Evolutionary conservation across 1,139 yeast species (phyloP).

Genomic region (Lizanozyma gosingica): DNA sequence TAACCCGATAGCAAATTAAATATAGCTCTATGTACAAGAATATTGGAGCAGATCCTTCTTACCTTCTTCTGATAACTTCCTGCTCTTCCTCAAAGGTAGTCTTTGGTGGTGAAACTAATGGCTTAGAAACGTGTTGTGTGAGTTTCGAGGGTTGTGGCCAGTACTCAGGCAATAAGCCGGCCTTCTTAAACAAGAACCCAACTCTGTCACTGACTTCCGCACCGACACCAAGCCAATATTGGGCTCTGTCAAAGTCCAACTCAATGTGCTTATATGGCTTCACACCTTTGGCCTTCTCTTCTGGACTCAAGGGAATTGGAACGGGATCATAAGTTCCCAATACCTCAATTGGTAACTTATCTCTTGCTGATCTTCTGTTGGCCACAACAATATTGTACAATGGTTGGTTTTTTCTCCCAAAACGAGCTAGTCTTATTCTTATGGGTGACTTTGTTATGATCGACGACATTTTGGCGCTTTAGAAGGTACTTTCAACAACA

Average conservation of each 20-base stretch:
- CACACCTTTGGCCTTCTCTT: conserved; percentile 41
- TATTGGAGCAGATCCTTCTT: neutral
- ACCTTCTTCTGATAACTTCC: neutral
- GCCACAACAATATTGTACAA: conserved; percentile 89
- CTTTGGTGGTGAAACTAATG: neutral
- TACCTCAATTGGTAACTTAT: conserved; percentile 86
- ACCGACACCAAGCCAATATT: conserved; percentile 98
- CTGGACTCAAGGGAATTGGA: conserved; percentile 61
- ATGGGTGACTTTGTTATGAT: conserved; percentile 9
- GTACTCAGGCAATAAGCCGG: conserved; percentile 62
- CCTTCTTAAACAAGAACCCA: conserved; percentile 66
- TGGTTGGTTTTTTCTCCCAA: conserved; percentile 85
- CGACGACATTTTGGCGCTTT: neutral
- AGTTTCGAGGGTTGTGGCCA: conserved; percentile 46
- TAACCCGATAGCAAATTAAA: neutral
- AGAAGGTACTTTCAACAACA: no score
- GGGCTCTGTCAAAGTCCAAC: conserved; percentile 83
- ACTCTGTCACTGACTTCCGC: conserved; percentile 91
- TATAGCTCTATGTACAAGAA: neutral
- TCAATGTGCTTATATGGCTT: conserved; percentile 71
- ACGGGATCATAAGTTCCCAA: conserved; percentile 89
- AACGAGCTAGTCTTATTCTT: conserved; percentile 81
- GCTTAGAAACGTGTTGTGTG: neutral
- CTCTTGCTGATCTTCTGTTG: conserved; percentile 63
- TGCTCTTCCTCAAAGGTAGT: neutral